Evolutionary conservation across 768 basidiomycete genomes (phyloP), one percentile per base, ranked within the genome.

Genomic region (Pulveroboletus sp.): DNA sequence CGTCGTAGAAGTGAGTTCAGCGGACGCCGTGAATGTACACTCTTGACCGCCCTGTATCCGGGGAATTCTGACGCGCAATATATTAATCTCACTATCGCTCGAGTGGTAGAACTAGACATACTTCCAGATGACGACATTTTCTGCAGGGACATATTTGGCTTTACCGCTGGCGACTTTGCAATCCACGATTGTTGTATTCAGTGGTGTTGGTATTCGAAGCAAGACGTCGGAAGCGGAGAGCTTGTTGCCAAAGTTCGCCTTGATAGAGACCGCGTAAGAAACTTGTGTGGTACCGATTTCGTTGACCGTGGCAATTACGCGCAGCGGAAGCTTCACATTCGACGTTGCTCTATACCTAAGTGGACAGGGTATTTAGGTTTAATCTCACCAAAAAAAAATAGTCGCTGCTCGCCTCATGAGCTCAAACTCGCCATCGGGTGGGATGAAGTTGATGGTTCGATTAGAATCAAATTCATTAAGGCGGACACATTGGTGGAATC

Each of bases 121-220:
- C 96, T 97, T 98, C 96, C 96, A 99, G 6, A 97, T 77, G 41
- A 98, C 88, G 27, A 95, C 80, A 56, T 99, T 99, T 71, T 99
- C 96, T 0, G 81, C 90, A 2, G 96, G 95, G 4, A 87, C 87
- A 61, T 98, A 99, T 68, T 99, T 99, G 3, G 94, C 96, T 73
- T 99, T 99, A 1, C 96, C 96, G 33, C 77, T 81, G 1, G 83
- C 82, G 2, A 89, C 91, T 66, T 97, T 96, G 69, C 90, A 93
- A 47, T 95, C 91, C 5, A 93, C 93, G 5, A 76, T 82, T 0
- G 93, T 94, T 9, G 96, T 91, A 61, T 98, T 99, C 47, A 98
- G 68, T 1, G 96, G 96, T 11, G 96, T 98, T 4, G 96, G 96
- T 75, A 99, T 95, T 51, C 88, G 82, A 46, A 99, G 71, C 4